Conservation (phyloP, 805 yeast species). For the Wickerhamiella azymoides region DNA sequence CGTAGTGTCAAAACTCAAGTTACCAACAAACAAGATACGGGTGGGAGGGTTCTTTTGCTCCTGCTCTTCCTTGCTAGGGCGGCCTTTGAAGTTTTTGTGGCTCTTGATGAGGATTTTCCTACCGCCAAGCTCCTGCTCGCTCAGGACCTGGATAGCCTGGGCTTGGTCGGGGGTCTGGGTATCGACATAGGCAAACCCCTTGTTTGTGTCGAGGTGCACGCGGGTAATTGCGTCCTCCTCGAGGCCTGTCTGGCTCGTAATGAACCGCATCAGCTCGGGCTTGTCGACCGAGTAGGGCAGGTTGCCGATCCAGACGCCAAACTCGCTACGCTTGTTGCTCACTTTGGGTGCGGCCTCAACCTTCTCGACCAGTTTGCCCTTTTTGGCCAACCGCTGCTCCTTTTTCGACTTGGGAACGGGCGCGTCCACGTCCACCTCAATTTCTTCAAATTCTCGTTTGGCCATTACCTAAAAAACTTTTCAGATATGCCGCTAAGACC, state of each 20-base stretch:
- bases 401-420: conserved; percentile 82
- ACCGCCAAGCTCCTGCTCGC: conserved; percentile 66
- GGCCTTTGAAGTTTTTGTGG: conserved; percentile 69
- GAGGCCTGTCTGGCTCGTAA: conserved; percentile 26
- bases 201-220: conserved; percentile 62
- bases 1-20: conserved; percentile 82
- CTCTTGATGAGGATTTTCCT: conserved; percentile 76
- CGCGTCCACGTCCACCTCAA: conserved; percentile 33
- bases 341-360: conserved; percentile 16
- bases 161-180: conserved; percentile 49
- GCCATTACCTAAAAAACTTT: conserved; percentile 2
- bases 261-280: conserved; percentile 55
- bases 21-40: conserved; percentile 81
- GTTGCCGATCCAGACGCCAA: conserved; percentile 92
- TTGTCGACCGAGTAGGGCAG: conserved; percentile 69
- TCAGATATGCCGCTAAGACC: conserved; percentile 5
- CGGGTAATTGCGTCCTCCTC: conserved; percentile 49
- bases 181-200: conserved; percentile 82
- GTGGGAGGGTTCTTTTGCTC: conserved; percentile 68
- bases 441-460: conserved; percentile 25
- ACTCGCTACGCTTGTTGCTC: conserved; percentile 16
- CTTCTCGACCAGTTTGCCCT: conserved; percentile 31
- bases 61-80: conserved; percentile 47
- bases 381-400: conserved; percentile 73
- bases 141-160: conserved; percentile 45